These are phyloP conservation scores for Mycena olivaceomarginata DNA, from an alignment of 768 basidiomycete species.

Conservation along the genomic window DNA sequence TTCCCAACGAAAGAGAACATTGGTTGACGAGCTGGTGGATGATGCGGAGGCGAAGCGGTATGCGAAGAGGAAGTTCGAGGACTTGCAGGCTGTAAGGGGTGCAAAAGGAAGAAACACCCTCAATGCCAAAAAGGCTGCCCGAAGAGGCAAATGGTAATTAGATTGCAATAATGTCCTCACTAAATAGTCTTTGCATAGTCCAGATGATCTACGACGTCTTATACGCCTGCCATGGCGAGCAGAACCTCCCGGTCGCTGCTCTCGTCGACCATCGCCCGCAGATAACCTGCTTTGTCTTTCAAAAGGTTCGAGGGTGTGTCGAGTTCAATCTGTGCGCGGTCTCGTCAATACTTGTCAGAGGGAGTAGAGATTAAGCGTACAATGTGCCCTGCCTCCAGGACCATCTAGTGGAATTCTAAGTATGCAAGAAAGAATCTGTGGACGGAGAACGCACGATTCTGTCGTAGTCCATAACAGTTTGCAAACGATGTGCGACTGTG, in stretches of 20 bases:
- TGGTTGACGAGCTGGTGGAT: constrained; percentile 93
- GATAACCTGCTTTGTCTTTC: constrained; percentile 60
- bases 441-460: constrained; percentile 64
- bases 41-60: constrained; percentile 92
- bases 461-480: constrained; percentile 79
- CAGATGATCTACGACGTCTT: too few relatives aligned
- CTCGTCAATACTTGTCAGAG: neutral
- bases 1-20: constrained; percentile 83
- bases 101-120: constrained; percentile 84
- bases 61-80: constrained; percentile 94
- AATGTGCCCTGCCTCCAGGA: constrained; percentile 13
- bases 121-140: constrained; percentile 76
- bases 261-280: constrained; percentile 65
- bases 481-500: constrained; percentile 76
- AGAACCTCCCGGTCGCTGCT: constrained; percentile 63
- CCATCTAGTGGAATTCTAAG: neutral
- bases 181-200: too few relatives aligned
- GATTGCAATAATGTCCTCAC: neutral
- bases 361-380: neutral
- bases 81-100: constrained; percentile 80
- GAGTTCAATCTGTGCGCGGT: constrained; percentile 63
- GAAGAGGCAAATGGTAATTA: constrained; percentile 82
- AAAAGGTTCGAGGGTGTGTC: constrained; percentile 70
- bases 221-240: constrained; percentile 53
- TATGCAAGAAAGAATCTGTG: neutral